Conservation (phyloP, 2,329 filamentous ascomycete species). For the Clonostachys rosea region DNA sequence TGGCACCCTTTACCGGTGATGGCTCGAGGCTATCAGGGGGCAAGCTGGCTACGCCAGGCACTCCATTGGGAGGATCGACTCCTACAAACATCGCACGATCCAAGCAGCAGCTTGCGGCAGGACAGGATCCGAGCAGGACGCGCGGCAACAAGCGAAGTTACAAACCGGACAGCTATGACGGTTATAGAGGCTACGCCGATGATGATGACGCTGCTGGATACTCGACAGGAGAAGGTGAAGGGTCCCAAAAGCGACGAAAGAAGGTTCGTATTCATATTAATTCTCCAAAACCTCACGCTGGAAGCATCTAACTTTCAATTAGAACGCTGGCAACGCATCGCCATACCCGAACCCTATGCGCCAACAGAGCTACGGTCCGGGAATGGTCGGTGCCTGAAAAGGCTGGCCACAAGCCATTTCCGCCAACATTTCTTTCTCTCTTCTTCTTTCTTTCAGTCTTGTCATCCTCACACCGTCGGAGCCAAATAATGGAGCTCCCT, state of each 20-base stretch:
- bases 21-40: slow-evolving; percentile 33
- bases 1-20: slow-evolving; percentile 35
- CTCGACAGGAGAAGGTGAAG: slow-evolving; percentile 68
- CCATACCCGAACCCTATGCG: slow-evolving; percentile 37
- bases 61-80: slow-evolving; percentile 29
- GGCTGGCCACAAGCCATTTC: background rate
- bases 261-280: slow-evolving; percentile 39
- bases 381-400: slow-evolving; percentile 51
- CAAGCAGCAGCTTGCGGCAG: slow-evolving; percentile 29
- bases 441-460: background rate
- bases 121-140: slow-evolving; percentile 48
- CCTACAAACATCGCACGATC: slow-evolving; percentile 14
- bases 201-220: slow-evolving; percentile 52
- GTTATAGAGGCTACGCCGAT: slow-evolving; percentile 67
- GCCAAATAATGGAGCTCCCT: background rate
- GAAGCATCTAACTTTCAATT: slow-evolving; percentile 31
- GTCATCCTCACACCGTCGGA: background rate
- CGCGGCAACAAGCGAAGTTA: slow-evolving; percentile 67
- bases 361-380: slow-evolving; percentile 51
- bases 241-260: slow-evolving; percentile 60
- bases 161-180: slow-evolving; percentile 69
- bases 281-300: background rate
- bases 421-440: background rate
- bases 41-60: slow-evolving; percentile 47
- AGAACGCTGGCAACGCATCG: slow-evolving; percentile 41